These are phyloP conservation scores for Hypoxylon rickii DNA, from an alignment of 495 filamentous ascomycete genomes.

Conservation along the genomic window DNA sequence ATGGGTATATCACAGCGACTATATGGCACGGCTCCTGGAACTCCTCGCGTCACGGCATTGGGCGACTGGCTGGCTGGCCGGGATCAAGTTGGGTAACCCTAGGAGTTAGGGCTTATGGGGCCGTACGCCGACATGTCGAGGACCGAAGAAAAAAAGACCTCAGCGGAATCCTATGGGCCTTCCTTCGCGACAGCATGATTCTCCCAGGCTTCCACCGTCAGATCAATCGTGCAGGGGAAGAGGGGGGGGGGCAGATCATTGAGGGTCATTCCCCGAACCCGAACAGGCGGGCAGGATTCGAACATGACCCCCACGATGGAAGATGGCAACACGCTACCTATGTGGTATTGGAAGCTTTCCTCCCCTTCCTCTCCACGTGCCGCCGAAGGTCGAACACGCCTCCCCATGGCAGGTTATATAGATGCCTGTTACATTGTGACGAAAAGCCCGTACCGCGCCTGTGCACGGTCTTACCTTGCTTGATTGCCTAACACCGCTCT, in stretches of 20 bases:
- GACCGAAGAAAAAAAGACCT: slow-evolving; percentile 11
- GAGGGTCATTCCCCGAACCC: slow-evolving; percentile 11
- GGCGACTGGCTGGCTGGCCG: slow-evolving; percentile 7
- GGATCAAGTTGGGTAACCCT: slow-evolving; percentile 16
- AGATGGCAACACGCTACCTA: neutral
- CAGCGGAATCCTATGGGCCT: slow-evolving; percentile 10
- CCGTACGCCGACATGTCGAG: slow-evolving; percentile 1
- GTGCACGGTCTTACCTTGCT: neutral
- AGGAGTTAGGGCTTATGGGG: slow-evolving; percentile 32
- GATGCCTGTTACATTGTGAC: slow-evolving; percentile 25
- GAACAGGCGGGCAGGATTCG: slow-evolving; percentile 11
- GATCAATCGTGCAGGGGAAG: slow-evolving; percentile 26
- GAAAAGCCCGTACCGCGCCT: slow-evolving; percentile 5
- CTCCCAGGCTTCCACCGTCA: slow-evolving; percentile 21
- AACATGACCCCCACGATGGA: slow-evolving; percentile 27
- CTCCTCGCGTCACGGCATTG: slow-evolving; percentile 23
- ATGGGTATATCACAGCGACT: slow-evolving; percentile 1
- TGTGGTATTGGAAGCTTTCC: slow-evolving; percentile 10
- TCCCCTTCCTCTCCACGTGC: slow-evolving; percentile 11
- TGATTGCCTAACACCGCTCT: neutral
- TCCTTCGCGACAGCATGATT: slow-evolving; percentile 7
- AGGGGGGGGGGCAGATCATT: no score
- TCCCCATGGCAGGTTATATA: no score
- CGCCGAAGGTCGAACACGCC: slow-evolving; percentile 4
- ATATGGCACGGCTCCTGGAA: slow-evolving; percentile 18